Evolutionary conservation across 176 grass and related monocot genomes (phyloP).

Genomic region (Bonia amplexicaulis): DNA sequence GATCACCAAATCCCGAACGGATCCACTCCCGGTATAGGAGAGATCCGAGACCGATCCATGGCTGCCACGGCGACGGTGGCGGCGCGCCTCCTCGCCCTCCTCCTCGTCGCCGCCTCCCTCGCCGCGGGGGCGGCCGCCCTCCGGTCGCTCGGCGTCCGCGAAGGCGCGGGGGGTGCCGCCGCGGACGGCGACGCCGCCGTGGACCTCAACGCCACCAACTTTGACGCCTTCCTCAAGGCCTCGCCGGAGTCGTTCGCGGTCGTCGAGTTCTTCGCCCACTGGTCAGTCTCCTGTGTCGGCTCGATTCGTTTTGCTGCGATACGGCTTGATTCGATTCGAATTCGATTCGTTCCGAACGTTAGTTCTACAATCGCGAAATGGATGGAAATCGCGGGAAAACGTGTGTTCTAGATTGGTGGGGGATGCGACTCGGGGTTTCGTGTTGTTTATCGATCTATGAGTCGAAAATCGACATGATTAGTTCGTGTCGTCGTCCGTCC

Average conservation of each 20-base stretch:
- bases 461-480: not conserved
- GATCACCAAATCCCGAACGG: slow-evolving; percentile 18
- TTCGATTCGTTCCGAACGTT: not conserved
- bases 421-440: not conserved
- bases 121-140: slow-evolving; percentile 22
- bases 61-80: not conserved
- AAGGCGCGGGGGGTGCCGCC: not conserved
- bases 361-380: not conserved
- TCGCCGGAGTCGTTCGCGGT: slow-evolving; percentile 66
- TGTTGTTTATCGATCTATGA: not conserved
- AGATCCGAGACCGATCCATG: slow-evolving; percentile 42
- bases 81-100: slow-evolving; percentile 18
- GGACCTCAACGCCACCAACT: slow-evolving; percentile 79
- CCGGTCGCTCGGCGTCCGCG: slow-evolving; percentile 53
- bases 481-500: not conserved
- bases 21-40: not conserved
- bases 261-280: slow-evolving; percentile 99
- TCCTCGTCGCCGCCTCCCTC: slow-evolving; percentile 1
- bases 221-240: slow-evolving; percentile 57
- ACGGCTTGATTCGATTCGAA: not conserved
- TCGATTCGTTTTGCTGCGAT: not conserved
- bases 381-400: not conserved
- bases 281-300: slow-evolving; percentile 27
- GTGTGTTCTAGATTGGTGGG: not conserved
- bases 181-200: slow-evolving; percentile 50